Evolutionary conservation across 129 eudicot species (phyloP).

Genomic region (Chrysanthemum makinoi): DNA sequence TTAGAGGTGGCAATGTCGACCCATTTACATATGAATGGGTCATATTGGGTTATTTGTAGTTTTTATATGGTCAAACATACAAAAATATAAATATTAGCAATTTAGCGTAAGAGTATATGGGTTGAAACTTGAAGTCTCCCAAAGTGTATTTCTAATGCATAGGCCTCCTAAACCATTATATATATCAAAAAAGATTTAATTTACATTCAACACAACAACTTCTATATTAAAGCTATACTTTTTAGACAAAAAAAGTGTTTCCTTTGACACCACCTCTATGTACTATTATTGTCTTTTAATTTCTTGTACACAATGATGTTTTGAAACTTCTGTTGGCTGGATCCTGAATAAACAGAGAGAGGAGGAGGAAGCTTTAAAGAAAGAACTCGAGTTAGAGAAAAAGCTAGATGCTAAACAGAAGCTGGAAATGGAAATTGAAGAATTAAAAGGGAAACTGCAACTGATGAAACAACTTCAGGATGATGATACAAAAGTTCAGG

Average conservation of each 20-base stretch:
- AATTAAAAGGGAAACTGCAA: conserved; percentile 76
- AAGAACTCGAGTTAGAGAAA: conserved; percentile 57
- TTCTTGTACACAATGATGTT: neutral
- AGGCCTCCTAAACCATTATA: neutral
- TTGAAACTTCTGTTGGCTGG: conserved; percentile 14
- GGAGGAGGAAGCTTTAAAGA: conserved; percentile 69
- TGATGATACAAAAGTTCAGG: conserved; percentile 53
- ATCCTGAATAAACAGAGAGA: conserved; percentile 55
- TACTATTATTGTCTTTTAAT: neutral
- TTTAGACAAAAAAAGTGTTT: neutral
- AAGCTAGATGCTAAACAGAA: conserved; percentile 72
- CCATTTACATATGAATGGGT: neutral
- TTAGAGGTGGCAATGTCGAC: conserved; percentile 4
- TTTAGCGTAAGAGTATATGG: neutral
- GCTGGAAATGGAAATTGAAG: conserved; percentile 78
- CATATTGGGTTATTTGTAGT: neutral
- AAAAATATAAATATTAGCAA: neutral
- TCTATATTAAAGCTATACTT: neutral
- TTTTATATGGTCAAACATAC: neutral
- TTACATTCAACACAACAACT: neutral
- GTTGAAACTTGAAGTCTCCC: neutral
- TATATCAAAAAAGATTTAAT: neutral
- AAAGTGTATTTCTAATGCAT: neutral
- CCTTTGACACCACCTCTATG: too few relatives aligned
- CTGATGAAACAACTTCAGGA: conserved; percentile 75